Percentiles rank a stretch among this genome's conserved stretches.
Conservation (phyloP, 2,329 filamentous ascomycete species). For the Daldinia sp. region DNA sequence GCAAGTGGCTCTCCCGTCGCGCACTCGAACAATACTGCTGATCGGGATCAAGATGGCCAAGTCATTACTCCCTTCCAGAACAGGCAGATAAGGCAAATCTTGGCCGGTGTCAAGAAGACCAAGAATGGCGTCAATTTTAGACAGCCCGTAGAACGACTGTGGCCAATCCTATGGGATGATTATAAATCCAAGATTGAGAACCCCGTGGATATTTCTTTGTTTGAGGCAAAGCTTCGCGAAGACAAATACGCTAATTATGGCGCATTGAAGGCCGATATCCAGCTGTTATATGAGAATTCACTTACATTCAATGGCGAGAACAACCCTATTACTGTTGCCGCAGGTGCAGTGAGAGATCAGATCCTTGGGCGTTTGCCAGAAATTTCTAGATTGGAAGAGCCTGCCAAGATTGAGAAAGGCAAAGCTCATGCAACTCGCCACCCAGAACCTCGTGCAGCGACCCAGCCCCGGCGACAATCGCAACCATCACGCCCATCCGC, state of each 20-base stretch:
- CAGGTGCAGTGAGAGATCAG: conserved; percentile 63
- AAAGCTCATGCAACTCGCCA: conserved; percentile 58
- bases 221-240: conserved; percentile 81
- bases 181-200: conserved; percentile 73
- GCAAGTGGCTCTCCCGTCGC: conserved; percentile 32
- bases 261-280: conserved; percentile 77
- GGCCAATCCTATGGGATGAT: conserved; percentile 78
- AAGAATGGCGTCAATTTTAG: conserved; percentile 80
- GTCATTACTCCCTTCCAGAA: conserved; percentile 54
- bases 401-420: conserved; percentile 67
- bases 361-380: conserved; percentile 58
- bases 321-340: conserved; percentile 73
- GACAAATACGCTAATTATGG: conserved; percentile 74
- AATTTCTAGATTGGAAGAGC: conserved; percentile 59
- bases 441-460: conserved; percentile 53
- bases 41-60: conserved; percentile 52
- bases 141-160: conserved; percentile 78
- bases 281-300: conserved; percentile 81
- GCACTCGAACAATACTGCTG: conserved; percentile 43
- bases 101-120: conserved; percentile 84
- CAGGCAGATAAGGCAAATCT: conserved; percentile 59
- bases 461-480: conserved; percentile 48
- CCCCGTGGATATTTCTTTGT: conserved; percentile 84
- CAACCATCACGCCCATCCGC: conserved; percentile 47
- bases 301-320: conserved; percentile 81